These are phyloP conservation scores for Lachnellula cervina DNA, from an alignment of 2,329 filamentous ascomycete genomes.

Conservation along the genomic window DNA sequence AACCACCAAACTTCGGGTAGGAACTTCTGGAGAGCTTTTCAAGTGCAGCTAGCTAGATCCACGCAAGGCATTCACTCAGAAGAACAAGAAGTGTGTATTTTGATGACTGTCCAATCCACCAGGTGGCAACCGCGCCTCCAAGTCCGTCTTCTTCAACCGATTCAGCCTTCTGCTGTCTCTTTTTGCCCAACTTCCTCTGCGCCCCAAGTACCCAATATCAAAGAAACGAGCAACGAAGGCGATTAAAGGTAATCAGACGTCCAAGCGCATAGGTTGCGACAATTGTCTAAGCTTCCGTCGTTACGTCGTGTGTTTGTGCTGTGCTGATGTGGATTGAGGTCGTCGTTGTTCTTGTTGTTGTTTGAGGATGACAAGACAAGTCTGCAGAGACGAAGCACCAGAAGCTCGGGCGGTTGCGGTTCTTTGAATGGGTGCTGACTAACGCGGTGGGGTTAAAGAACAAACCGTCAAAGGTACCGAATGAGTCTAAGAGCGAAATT, in stretches of 20 bases:
- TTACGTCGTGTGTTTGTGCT: neutral
- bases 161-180: conserved; percentile 17
- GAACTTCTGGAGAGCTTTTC: conserved; percentile 25
- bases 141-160: conserved; percentile 15
- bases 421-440: neutral
- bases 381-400: too few species aligned
- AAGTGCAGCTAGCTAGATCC: conserved; percentile 34
- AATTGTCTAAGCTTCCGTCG: too few species aligned
- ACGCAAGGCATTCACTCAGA: conserved; percentile 33
- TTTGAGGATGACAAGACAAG: neutral
- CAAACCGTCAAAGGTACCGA: too few species aligned
- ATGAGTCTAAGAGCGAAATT: too few species aligned
- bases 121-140: conserved; percentile 19
- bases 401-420: neutral
- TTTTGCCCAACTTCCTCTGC: conserved; percentile 17
- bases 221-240: neutral
- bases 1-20: conserved; percentile 21
- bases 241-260: neutral
- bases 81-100: conserved; percentile 35
- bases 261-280: neutral
- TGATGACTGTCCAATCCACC: conserved; percentile 29
- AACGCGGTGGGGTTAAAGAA: neutral
- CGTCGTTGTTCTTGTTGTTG: neutral
- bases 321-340: neutral
- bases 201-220: conserved; percentile 14